phyloP scores from a whole-genome alignment of 345 rosid species.

The Erucastrum elatum region DNA sequence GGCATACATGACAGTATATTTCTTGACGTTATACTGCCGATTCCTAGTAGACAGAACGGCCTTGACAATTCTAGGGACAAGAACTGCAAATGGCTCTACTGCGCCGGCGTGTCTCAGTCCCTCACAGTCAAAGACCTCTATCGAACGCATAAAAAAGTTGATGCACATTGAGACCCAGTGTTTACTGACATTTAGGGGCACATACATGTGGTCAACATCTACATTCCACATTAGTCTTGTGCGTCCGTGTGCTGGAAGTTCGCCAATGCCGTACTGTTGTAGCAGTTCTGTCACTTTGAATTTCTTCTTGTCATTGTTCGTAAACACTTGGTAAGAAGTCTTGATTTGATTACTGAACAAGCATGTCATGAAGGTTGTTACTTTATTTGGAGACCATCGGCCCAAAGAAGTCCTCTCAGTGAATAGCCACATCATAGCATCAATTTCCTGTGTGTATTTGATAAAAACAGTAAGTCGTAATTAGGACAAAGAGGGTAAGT shows the following conservation, averaged over 20 bases:
- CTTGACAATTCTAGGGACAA: not conserved
- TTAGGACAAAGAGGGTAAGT: too few relatives aligned
- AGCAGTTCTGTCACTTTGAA: not conserved
- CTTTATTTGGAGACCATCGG: not conserved
- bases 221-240: not conserved
- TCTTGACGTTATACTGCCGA: too few relatives aligned
- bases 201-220: not conserved
- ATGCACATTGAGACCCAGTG: not conserved
- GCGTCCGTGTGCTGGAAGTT: not conserved
- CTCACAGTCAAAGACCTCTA: not conserved
- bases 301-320: not conserved
- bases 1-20: too few relatives aligned
- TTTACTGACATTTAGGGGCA: not conserved
- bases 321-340: not conserved
- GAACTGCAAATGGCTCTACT: not conserved
- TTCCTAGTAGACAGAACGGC: too few relatives aligned
- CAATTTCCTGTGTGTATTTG: not conserved
- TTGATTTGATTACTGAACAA: not conserved
- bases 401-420: not conserved
- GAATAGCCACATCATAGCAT: not conserved
- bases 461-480: too few relatives aligned
- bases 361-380: not conserved
- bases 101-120: not conserved
- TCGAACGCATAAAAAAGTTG: not conserved
- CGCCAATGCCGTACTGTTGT: not conserved